Evolutionary conservation across 768 basidiomycete species (phyloP).

Genomic region (Trametes sanguinea): DNA sequence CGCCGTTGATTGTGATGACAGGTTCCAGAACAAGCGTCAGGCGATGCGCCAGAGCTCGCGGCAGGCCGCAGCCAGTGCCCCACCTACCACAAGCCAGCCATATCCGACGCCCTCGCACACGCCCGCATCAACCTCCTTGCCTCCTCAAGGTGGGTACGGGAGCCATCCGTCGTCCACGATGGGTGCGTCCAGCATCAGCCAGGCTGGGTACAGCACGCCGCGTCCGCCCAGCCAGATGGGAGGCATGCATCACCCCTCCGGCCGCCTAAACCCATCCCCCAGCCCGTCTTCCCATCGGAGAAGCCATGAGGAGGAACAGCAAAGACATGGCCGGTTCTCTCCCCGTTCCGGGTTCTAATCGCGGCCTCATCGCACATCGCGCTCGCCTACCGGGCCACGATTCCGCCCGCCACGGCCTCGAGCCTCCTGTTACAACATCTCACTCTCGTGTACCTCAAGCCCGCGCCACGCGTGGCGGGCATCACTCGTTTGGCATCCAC

Average conservation of each 20-base stretch:
- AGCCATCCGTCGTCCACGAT: constrained; percentile 11
- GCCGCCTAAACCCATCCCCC: constrained; percentile 27
- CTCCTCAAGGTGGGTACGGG: constrained; percentile 14
- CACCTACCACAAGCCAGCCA: constrained; percentile 32
- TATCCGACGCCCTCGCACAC: constrained; percentile 27
- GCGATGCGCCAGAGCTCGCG: constrained; percentile 79
- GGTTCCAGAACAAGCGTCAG: constrained; percentile 89
- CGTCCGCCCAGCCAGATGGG: constrained; percentile 20
- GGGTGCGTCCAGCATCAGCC: constrained; percentile 22
- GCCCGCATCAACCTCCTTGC: constrained; percentile 13
- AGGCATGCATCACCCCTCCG: constrained; percentile 19
- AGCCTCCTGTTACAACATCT: background rate
- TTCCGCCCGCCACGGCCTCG: constrained; percentile 7
- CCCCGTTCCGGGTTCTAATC: constrained; percentile 21
- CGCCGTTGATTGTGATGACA: constrained; percentile 36
- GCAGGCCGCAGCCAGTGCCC: constrained; percentile 51
- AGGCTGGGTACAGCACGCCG: constrained; percentile 22
- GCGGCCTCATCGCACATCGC: constrained; percentile 22
- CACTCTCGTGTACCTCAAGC: constrained; percentile 2
- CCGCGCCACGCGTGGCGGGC: background rate
- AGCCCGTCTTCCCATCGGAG: constrained; percentile 29
- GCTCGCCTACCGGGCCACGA: constrained; percentile 13
- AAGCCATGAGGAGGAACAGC: constrained; percentile 27
- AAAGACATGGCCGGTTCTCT: constrained; percentile 22
- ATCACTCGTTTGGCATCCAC: constrained; percentile 13